Conservation (phyloP, 106 monocot genomes). For the Xerophyta viscosa region DNA sequence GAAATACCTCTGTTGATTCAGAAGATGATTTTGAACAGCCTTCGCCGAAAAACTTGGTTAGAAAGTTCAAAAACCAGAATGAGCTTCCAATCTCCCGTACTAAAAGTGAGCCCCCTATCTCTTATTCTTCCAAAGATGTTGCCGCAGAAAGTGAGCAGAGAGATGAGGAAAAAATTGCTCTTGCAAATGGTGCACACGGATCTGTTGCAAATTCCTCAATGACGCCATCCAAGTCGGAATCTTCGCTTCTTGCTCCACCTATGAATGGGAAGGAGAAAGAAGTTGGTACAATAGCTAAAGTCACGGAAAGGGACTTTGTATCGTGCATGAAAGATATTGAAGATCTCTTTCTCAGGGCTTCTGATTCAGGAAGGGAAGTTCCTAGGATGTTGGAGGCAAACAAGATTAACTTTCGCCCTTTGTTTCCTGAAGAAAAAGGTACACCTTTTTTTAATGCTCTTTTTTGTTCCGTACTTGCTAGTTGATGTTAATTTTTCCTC, state of each 20-base stretch:
- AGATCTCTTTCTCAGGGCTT: conserved; percentile 64
- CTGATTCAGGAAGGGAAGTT: conserved; percentile 85
- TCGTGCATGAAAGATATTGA: conserved; percentile 81
- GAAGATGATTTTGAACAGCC: conserved; percentile 78
- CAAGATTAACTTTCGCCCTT: conserved; percentile 51
- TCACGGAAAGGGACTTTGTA: conserved; percentile 33
- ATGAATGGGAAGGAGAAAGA: conserved; percentile 44
- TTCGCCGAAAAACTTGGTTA: conserved; percentile 61
- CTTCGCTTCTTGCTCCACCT: conserved; percentile 14
- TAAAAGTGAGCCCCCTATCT: conserved; percentile 9
- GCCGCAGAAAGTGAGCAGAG: conserved; percentile 18
- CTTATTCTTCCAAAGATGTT: conserved; percentile 2
- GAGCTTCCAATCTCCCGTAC: conserved; percentile 16
- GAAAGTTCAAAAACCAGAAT: conserved; percentile 65
- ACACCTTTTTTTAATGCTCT: neutral
- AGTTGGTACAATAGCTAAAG: conserved; percentile 22
- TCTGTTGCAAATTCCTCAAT: conserved; percentile 27
- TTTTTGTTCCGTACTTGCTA: too few relatives aligned
- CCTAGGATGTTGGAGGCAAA: conserved; percentile 94
- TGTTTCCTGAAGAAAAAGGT: conserved; percentile 57
- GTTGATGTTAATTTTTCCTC: too few relatives aligned
- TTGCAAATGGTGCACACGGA: conserved; percentile 17
- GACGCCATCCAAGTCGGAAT: conserved; percentile 15
- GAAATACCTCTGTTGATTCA: conserved; percentile 33
- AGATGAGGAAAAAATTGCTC: conserved; percentile 18